phyloP scores from a whole-genome alignment of 2,329 filamentous ascomycete species.

The Pseudopyricularia cyperi region DNA sequence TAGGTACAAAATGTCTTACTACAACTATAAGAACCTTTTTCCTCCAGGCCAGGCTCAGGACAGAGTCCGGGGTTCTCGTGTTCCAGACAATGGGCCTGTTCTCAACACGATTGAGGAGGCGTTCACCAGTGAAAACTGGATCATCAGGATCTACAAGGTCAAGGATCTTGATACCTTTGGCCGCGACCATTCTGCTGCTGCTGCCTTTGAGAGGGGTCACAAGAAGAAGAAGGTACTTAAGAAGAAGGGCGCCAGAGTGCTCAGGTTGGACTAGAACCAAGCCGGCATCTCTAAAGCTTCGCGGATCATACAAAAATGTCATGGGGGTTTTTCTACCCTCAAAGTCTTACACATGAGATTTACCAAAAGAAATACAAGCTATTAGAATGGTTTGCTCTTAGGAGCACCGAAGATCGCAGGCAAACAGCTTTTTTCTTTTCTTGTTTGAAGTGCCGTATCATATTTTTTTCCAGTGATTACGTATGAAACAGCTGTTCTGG shows the following conservation, averaged over 20 bases:
- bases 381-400: too few species aligned
- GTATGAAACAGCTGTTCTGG: too few species aligned
- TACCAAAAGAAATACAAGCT: too few species aligned
- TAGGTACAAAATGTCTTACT: slow-evolving; percentile 99
- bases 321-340: too few species aligned
- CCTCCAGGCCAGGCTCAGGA: slow-evolving; percentile 81
- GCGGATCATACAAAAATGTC: too few species aligned
- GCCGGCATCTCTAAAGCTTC: too few species aligned
- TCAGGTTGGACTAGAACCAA: slow-evolving; percentile 53
- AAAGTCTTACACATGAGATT: too few species aligned
- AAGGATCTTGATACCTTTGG: slow-evolving; percentile 97
- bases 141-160: slow-evolving; percentile 99
- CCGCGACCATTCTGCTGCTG: slow-evolving; percentile 61
- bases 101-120: slow-evolving; percentile 90
- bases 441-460: too few species aligned
- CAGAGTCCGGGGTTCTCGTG: slow-evolving; percentile 66
- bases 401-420: too few species aligned
- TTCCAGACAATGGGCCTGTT: slow-evolving; percentile 75
- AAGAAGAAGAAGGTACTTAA: slow-evolving; percentile 72
- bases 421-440: too few species aligned
- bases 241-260: slow-evolving; percentile 56
- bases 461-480: too few species aligned
- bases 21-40: slow-evolving; percentile 92
- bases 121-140: slow-evolving; percentile 99
- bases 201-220: slow-evolving; percentile 63